Base-by-base conservation (phyloP, 345 rosid species). In the Gossypium rotundifolium region DNA sequence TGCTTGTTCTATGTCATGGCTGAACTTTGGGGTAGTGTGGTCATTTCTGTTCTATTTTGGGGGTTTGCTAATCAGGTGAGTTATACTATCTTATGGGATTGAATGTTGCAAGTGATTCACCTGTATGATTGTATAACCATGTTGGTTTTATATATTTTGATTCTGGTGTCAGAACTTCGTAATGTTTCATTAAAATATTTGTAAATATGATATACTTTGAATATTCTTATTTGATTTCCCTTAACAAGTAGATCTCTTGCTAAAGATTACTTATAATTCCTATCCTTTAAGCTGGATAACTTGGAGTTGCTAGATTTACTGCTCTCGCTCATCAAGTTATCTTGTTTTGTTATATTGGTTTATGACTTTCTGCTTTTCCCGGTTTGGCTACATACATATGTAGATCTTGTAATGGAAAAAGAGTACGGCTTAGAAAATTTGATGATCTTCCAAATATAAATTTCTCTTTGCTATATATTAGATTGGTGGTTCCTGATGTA, bases 1-100 rank as follows among this genome's bases (percentile, higher is more conserved):
- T 92, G 97, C 82, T 84, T 94, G 88, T 94, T 94, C 80, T 94
- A 94, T 85, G 98, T 94, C 75, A 94, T 94, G 98, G 98, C 97
- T 81, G 98, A 94, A 81, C 88, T 92, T 81, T 94, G 98, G 97
- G 98, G 98, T 23, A 94, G 98, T 45, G 98, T 94, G 44, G 98
- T 94, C 51, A 71, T 94, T 75, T 94, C 98, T 23, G 98, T 94
- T 80, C 90, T 94, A 42, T 94, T 94, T 72, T 94, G 98, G 98
- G 98, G 98, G 10, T 88, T 92, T 65, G 98, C 98, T 42, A 94
- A 94, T 88, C 98, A 94, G 97, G 98, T 92, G 73, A 81, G 23
- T 54, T 57, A 25, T 45, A 45, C 40, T 55, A 61, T 71, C n/a
- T 42, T 65, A n/a, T 16, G 7, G 40, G 38, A 57, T 59, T 78